Percentiles rank a stretch among this genome's conserved stretches.
Evolutionary conservation across 2,329 filamentous ascomycete genomes (phyloP).

Genomic region (Diaporthe citriasiana): DNA sequence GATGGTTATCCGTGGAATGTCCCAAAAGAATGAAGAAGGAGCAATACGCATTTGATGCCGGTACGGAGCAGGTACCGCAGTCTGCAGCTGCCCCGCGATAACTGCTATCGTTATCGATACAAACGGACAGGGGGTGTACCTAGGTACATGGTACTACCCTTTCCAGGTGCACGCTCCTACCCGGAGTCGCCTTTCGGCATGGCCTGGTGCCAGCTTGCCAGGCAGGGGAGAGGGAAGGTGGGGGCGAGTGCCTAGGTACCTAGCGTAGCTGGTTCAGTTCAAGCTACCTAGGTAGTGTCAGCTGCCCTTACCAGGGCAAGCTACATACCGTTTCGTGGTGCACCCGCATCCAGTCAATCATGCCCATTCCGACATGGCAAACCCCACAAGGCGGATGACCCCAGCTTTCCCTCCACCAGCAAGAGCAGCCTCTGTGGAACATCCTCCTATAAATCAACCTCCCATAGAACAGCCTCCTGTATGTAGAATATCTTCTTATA

Average conservation of each 20-base stretch:
- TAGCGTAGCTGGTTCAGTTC: too few relatives aligned
- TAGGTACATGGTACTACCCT: neutral
- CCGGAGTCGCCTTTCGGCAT: neutral
- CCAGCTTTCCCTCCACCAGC: neutral
- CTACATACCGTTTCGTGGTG: constrained; percentile 8
- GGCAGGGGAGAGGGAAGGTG: neutral
- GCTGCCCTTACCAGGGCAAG: constrained; percentile 14
- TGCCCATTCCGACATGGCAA: neutral
- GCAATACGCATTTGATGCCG: neutral
- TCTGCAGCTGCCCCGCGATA: constrained; percentile 15
- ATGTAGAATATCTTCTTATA: too few relatives aligned
- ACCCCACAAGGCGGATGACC: constrained; percentile 29
- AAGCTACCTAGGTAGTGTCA: neutral
- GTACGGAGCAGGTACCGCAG: constrained; percentile 13
- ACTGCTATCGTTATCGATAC: constrained; percentile 24
- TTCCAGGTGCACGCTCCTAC: neutral
- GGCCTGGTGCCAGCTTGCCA: too few relatives aligned
- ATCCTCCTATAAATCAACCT: too few relatives aligned
- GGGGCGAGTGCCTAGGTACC: too few relatives aligned
- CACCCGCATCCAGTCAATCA: constrained; percentile 10
- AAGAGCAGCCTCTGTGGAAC: neutral
- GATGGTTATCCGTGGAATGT: neutral
- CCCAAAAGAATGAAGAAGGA: neutral
- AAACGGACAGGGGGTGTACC: constrained; percentile 1
- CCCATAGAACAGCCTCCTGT: neutral